Percentiles rank a stretch among this genome's conserved stretches.
Evolutionary conservation across 106 monocot genomes (phyloP).

Genomic region (Dioscorea zingiberensis): DNA sequence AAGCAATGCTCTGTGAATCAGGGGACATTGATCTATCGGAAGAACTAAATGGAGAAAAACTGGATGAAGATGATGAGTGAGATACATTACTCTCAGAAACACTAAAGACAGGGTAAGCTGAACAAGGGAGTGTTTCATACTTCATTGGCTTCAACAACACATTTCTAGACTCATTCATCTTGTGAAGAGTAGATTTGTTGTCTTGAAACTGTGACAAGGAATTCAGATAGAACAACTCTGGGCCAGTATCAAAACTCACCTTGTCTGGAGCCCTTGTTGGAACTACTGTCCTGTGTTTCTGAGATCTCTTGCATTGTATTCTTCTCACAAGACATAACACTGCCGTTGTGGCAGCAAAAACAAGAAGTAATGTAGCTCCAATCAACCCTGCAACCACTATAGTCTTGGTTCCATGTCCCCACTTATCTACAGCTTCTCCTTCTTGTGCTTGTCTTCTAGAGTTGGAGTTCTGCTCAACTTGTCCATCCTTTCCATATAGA

Average conservation of each 20-base stretch:
- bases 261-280: conserved; percentile 5
- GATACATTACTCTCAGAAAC: too few species aligned
- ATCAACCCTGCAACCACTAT: not conserved
- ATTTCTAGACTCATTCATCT: conserved; percentile 4
- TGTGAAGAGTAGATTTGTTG: too few species aligned
- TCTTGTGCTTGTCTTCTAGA: too few species aligned
- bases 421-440: too few species aligned
- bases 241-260: conserved; percentile 50
- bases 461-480: too few species aligned
- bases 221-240: conserved; percentile 43
- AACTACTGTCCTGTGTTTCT: not conserved
- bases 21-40: too few species aligned
- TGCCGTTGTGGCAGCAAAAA: not conserved
- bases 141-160: not conserved
- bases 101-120: too few species aligned
- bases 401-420: not conserved
- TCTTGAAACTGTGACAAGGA: conserved; percentile 1
- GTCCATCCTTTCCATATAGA: too few species aligned
- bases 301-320: not conserved
- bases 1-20: too few species aligned
- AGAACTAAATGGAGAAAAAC: too few species aligned
- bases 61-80: too few species aligned
- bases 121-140: not conserved
- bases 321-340: not conserved
- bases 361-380: not conserved